Base-by-base conservation (phyloP, 2,329 filamentous ascomycete genomes). In the Rhexocercosporidium sp. region DNA sequence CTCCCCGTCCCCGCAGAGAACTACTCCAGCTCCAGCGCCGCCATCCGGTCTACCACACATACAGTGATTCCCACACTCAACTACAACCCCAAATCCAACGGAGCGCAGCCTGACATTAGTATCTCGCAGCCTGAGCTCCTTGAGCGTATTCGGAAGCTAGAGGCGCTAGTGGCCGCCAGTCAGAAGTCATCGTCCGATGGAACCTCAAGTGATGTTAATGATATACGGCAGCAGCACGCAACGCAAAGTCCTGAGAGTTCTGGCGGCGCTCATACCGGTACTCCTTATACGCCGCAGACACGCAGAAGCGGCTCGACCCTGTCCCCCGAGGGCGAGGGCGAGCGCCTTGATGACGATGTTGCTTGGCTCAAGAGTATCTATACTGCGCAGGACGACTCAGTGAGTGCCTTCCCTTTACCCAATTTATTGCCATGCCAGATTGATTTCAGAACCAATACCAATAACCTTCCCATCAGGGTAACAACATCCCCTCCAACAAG, bases 131-230 rank as follows among this genome's bases (percentile, higher is more conserved):
- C 61, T 1, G 69, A 69, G 47, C 46, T 67, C 41, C 25, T 70
- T 37, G 69, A 66, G 51, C 66, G 69, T 5, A 37, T 70, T 60
- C 56, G 47, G 11, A 68, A 56, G 44, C 59, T 70, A 16, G 69
- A 70, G 47, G 25, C 65, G 6, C 37, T 68, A 29, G 22, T 69
- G 14, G 59, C 39, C 16, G 29, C 14, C 16, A 60, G 20, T 37
- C 62, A 64, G 31, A 65, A 65, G 41, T 18, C 20, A 34, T 16
- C 16, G 31, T 34, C 61, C 31, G 22, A 56, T 25, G 61, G 22
- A 29, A 5, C 4, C n/a, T 34, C 11, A 31, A 37, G 47, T 31
- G 29, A 31, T 31, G 29, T 31, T 31, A 31, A 31, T 31, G 29
- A 31, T 31, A 31, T 31, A 31, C 29, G 29, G 29, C 29, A 31